These are phyloP conservation scores for Mollisiaceae sp. DNA, from an alignment of 2,329 filamentous ascomycete genomes.

Conservation along the genomic window DNA sequence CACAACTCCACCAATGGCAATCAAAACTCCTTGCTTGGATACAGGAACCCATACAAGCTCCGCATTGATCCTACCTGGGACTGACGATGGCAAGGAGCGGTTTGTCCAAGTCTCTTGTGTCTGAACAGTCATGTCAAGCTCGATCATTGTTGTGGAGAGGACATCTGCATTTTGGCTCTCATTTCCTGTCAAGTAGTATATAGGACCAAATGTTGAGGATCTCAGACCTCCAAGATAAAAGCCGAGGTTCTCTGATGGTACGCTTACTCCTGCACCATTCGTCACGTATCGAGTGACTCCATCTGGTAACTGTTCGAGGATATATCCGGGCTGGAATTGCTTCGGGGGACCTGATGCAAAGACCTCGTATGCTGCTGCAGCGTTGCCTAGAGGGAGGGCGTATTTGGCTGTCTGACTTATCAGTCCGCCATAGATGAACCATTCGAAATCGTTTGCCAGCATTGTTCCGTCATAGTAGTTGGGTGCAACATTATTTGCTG, in stretches of 20 bases:
- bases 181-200: conserved; percentile 46
- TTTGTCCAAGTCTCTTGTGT: conserved; percentile 61
- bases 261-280: conserved; percentile 66
- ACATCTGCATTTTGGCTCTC: conserved; percentile 38
- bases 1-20: conserved; percentile 77
- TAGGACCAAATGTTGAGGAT: conserved; percentile 54
- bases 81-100: conserved; percentile 52
- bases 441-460: conserved; percentile 67
- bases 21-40: conserved; percentile 73
- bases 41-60: conserved; percentile 80
- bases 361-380: conserved; percentile 56
- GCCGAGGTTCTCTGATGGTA: conserved; percentile 71
- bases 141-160: conserved; percentile 62
- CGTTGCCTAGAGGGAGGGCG: conserved; percentile 48
- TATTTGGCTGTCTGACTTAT: conserved; percentile 45
- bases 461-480: conserved; percentile 67
- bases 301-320: conserved; percentile 47
- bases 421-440: conserved; percentile 68
- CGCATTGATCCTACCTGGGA: conserved; percentile 63
- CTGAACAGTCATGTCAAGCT: conserved; percentile 62
- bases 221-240: conserved; percentile 74
- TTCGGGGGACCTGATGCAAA: conserved; percentile 57
- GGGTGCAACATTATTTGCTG: conserved; percentile 57
- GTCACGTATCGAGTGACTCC: conserved; percentile 65
- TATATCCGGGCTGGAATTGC: conserved; percentile 52